Evolutionary conservation across 768 basidiomycete genomes (phyloP), one percentile per base, ranked within the genome.

Genomic region (Epithele typhae): DNA sequence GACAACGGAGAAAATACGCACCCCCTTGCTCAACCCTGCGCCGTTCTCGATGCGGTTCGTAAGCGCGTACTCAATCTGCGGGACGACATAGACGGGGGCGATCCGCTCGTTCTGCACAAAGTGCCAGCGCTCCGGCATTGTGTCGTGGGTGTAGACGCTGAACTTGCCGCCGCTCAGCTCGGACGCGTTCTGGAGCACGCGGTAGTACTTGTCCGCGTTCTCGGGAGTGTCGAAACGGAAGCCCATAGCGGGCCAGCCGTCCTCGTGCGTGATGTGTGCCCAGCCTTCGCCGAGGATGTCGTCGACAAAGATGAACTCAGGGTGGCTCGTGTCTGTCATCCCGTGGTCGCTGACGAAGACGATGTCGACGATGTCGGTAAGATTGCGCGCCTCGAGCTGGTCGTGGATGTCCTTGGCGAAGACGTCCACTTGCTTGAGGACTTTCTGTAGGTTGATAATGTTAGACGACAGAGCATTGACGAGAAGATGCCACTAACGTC

Each of bases 241-340:
- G 2, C 93, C 93, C 73, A 91, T 85, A 1, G 84, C 78, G 10
- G 92, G 93, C 92, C 91, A 94, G 34, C 93, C 87, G 50, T 95
- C 92, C 52, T 81, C 75, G 57, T 91, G 87, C 45, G 79, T 76
- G 36, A 92, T 82, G 14, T 65, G 66, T 5, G 66, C 59, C 40
- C 79, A 72, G 3, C 82, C 86, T 30, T 74, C 65, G 2, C 85
- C 87, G 27, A 91, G 68, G 46, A 91, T 78, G 54, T 90, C 85
- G 60, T 96, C 91, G 43, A 96, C 72, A 64, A 84, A 89, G 25
- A 94, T 67, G 39, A 78, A 73, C 40, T 84, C 78, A 0, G 82
- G 81, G 52, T 87, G 75, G 50, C 80, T 81, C n/a, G 91, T 95
- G 61, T 90, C 87, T 1, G 81, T 84, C 88, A 92, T 93, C n/a